Conservation (phyloP, 768 basidiomycete genomes). For the Mycena galopus region DNA sequence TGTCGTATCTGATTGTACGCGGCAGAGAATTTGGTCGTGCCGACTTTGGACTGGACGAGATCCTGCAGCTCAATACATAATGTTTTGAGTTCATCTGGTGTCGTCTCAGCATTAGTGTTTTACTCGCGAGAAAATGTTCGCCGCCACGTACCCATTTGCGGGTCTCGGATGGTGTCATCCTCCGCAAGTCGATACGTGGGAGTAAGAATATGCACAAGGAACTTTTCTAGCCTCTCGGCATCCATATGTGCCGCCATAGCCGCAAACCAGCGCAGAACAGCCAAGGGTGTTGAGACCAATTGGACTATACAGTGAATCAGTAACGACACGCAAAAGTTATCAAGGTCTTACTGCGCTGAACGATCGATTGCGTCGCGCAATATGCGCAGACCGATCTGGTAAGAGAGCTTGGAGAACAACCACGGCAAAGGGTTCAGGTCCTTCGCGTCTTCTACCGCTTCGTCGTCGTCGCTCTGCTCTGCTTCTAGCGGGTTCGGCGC, state of each 20-base stretch:
- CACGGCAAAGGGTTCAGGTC: constrained; percentile 78
- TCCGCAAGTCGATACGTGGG: constrained; percentile 91
- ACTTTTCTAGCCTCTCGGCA: constrained; percentile 66
- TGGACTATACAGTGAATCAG: constrained; percentile 59
- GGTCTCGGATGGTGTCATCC: constrained; percentile 86
- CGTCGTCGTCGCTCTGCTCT: constrained; percentile 42
- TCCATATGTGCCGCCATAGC: constrained; percentile 88
- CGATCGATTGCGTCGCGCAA: constrained; percentile 72
- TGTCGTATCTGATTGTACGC: constrained; percentile 88
- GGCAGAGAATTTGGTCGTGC: constrained; percentile 84
- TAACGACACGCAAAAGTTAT: neutral
- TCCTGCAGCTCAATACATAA: constrained; percentile 88
- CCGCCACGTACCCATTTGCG: constrained; percentile 75
- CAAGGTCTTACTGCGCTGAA: constrained; percentile 56
- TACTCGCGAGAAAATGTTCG: neutral
- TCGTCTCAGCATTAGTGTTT: neutral
- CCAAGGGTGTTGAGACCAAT: constrained; percentile 89
- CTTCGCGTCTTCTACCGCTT: constrained; percentile 44
- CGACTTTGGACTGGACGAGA: constrained; percentile 88
- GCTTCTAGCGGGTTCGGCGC: constrained; percentile 47
- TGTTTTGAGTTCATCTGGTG: constrained; percentile 84
- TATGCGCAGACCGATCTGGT: constrained; percentile 85
- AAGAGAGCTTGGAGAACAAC: constrained; percentile 95
- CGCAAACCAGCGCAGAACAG: constrained; percentile 93
- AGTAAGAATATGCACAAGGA: constrained; percentile 86